phyloP scores from a whole-genome alignment of 2,329 filamentous ascomycete species.

The Emmonsiellopsis sp. region DNA sequence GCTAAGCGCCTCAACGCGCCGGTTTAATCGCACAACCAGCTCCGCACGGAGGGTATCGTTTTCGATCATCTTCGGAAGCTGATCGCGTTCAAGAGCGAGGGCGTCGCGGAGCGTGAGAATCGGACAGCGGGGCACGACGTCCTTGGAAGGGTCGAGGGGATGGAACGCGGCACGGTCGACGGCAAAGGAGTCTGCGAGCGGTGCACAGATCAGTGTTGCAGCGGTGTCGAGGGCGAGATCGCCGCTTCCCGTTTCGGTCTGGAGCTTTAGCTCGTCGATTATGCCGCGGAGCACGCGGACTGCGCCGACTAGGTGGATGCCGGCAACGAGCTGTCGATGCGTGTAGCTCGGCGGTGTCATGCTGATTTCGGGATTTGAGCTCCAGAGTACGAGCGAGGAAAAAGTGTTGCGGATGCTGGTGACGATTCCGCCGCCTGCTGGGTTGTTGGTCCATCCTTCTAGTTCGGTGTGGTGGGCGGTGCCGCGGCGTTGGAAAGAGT shows the following conservation, averaged over 20 bases:
- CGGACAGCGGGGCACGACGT: conserved; percentile 22
- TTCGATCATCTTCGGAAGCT: conserved; percentile 32
- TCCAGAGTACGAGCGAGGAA: conserved; percentile 47
- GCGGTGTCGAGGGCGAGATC: conserved; percentile 37
- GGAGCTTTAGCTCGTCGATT: conserved; percentile 35
- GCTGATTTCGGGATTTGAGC: conserved; percentile 39
- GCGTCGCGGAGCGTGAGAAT: conserved; percentile 35
- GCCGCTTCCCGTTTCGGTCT: conserved; percentile 31
- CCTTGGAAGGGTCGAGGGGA: conserved; percentile 24
- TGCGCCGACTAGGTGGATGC: conserved; percentile 33
- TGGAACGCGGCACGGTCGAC: conserved; percentile 29
- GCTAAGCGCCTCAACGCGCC: conserved; percentile 34
- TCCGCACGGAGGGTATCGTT: conserved; percentile 37
- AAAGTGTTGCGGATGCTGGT: conserved; percentile 42
- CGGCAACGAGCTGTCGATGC: conserved; percentile 42
- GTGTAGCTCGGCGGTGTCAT: conserved; percentile 48
- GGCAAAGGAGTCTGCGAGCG: conserved; percentile 31
- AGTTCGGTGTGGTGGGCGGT: conserved; percentile 41
- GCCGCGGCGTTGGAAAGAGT: conserved; percentile 42
- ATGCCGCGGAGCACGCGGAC: conserved; percentile 28
- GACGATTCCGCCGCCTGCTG: conserved; percentile 37
- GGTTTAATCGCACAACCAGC: conserved; percentile 36
- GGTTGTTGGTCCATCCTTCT: conserved; percentile 42
- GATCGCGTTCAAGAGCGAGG: conserved; percentile 29
- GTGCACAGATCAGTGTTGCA: conserved; percentile 34